Evolutionary conservation across 805 yeast genomes (phyloP), one percentile per base, ranked within the genome.

Genomic region (Metschnikowia corniflorae): DNA sequence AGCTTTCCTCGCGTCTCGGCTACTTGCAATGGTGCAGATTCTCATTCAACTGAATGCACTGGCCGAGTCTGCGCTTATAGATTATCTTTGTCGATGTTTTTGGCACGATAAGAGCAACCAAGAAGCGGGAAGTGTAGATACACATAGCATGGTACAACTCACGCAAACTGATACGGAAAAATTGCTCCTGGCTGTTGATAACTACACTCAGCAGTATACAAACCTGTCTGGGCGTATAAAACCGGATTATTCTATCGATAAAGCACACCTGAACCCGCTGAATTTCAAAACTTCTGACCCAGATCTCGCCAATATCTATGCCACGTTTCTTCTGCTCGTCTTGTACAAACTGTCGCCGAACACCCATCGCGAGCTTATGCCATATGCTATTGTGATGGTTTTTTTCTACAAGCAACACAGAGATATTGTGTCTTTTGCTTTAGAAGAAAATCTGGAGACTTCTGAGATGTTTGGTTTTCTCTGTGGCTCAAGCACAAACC

Each of bases 341-440:
- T 41, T 50, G 20, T 40, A 43, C 26, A 55, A 51, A 26, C 20
- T 32, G 5, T 28, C 35, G 9, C 39, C 36, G 9, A 14, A 31
- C 7, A 27, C 40, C 7, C 12, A n/a, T 17, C 37, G 35, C 22
- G 56, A 49, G 15, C 38, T 37, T 15, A 29, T 26, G 9, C 44
- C 50, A 8, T 54, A 55, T 35, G 41, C 48, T 15, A 42, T 39
- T 33, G 40, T 57, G 9, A 50, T 58, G 58, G 26, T 58, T 2
- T 36, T 40, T 6, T 29, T 54, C 17, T 58, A 44, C 36, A 57
- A 55, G 35, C 44, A 38, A 25, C 41, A 39, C 27, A 34, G 52
- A n/a, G 60, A 54, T 22, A 16, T 55, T n/a, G 42, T 47, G 22
- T 42, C 35, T 14, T 53, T 43, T 36, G 35, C n/a, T n/a, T n/a